Evolutionary conservation across 179 eudicot genomes (phyloP), one percentile per base, ranked within the genome.

Genomic region (Silene vulgaris): DNA sequence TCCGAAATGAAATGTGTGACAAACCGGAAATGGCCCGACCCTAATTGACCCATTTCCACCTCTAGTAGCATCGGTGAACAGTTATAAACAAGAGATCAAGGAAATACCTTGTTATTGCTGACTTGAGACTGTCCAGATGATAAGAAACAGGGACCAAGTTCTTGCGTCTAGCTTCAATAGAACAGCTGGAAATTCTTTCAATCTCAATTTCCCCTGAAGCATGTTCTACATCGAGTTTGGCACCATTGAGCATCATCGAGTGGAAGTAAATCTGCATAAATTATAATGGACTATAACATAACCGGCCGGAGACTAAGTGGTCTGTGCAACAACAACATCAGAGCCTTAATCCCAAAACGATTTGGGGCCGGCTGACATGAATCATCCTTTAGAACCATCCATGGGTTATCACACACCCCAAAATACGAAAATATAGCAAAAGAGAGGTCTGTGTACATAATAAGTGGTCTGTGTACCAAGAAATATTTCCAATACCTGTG

Each of bases 61-160:
- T 23, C 26, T 23, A 23, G 26, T 23, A 23, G 26, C 40, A 35
- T 35, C 40, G 48, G 9, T 1, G 1, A 45, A 9, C 52, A 45
- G 14, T 45, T 45, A 43, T 17, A 69, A n/a, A 26, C 1, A 1
- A 6, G 61, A 64, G 23, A 74, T 8, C 17, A 43, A 16, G 56
- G 11, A 74, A 4, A 64, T 52, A 90, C 93, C 97, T 87, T 66
- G 84, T 78, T 35, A 43, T 78, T 77, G 73, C 88, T 71, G 76
- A 80, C 70, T 83, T 89, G 48, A 91, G 85, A 73, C 78, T 45
- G 69, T 74, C 90, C 71, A 86, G 80, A 81, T 86, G 65, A 73
- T 89, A 88, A 75, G 81, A 79, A 76, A 89, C 89, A 69, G 97
- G 97, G 72, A 92, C 79, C 80, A 88, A 82, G 78, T 84, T 73